Base-by-base conservation (phyloP, 495 filamentous ascomycete genomes). In the Daldinia caldariorum region DNA sequence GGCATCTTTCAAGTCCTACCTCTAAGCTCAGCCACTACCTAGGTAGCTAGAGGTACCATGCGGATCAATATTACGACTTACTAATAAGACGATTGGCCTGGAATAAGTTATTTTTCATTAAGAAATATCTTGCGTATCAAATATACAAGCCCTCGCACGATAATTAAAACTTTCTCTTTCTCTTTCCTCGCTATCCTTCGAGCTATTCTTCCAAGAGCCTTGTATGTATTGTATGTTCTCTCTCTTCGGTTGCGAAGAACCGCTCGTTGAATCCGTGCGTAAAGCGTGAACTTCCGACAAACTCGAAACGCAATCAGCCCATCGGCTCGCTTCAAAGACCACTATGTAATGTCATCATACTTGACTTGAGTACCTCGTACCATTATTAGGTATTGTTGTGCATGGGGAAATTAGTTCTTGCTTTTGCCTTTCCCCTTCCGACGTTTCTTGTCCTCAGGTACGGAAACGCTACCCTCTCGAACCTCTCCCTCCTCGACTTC, bases 401-500 rank as follows among this genome's bases (percentile, higher is more conserved):
- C 5, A 45, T 16, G 41, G n/a, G n/a, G 26, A 55, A 20, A 20
- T 73, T 62, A 70, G 16, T 55, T 74, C 69, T 76, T 77, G 0
- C 71, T 72, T 63, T 81, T 85, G 66, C 83, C 84, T 69, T 85
- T 88, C 54, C 85, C 80, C 75, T 81, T 87, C 77, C 84, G 83
- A 80, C 85, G 86, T 70, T 77, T 81, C 72, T 80, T 82, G 58
- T 81, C 80, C 75, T 85, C 83, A 35, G 76, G 86, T 79, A 80
- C 84, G 77, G 76, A 82, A 67, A 70, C 85, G 54, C 77, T 87
- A 66, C 77, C 86, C 37, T 79, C 80, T 66, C 81, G 80, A 49
- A 84, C 51, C 76, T 85, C 86, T 1, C 80, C 84, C 75, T 87
- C 82, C 38, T 84, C 82, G 14, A 90, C 78, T 79, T 88, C 85